A percentile compares a stretch with the other conserved stretches of the same genome.
Evolutionary conservation across 192 early-diverging fungal genomes (phyloP).

Genomic region (Linnemannia exigua): DNA sequence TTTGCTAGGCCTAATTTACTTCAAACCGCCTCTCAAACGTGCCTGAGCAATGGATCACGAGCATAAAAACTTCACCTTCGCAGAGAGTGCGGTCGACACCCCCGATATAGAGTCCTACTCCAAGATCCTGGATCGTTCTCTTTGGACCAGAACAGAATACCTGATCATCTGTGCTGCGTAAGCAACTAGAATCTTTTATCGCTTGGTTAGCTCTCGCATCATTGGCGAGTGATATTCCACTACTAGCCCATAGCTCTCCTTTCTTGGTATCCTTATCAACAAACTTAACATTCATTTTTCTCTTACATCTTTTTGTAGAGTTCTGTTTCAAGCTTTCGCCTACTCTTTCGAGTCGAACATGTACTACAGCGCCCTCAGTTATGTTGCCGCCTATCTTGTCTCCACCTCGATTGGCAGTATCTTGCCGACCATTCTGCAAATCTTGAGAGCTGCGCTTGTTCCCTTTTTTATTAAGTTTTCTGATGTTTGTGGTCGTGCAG

Average conservation of each 20-base stretch:
- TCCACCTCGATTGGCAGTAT: slow-evolving; percentile 19
- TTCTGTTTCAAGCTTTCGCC: slow-evolving; percentile 18
- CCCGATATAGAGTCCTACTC: slow-evolving; percentile 15
- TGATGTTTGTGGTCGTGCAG: slow-evolving; percentile 25
- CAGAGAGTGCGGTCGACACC: background rate
- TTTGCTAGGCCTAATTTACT: background rate
- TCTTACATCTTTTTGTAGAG: background rate
- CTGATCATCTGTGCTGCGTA: slow-evolving; percentile 18
- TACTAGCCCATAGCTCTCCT: background rate
- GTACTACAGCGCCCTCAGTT: slow-evolving; percentile 5
- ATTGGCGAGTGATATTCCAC: background rate
- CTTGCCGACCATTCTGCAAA: slow-evolving; percentile 30
- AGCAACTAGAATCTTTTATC: background rate
- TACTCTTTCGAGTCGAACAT: slow-evolving; percentile 32
- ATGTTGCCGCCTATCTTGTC: slow-evolving; percentile 4
- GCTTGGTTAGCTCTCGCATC: background rate
- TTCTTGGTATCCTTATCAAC: background rate
- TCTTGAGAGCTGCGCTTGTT: slow-evolving; percentile 19
- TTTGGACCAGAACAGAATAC: slow-evolving; percentile 16
- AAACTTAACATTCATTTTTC: slow-evolving; percentile 1
- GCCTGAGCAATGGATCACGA: slow-evolving; percentile 9
- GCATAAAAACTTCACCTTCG: slow-evolving; percentile 2
- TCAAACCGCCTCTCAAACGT: background rate
- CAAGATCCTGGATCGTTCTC: slow-evolving; percentile 19
- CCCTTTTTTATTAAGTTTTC: slow-evolving; percentile 36